phyloP scores from a whole-genome alignment of 805 yeast species.

The Nakazawaea pomicola region DNA sequence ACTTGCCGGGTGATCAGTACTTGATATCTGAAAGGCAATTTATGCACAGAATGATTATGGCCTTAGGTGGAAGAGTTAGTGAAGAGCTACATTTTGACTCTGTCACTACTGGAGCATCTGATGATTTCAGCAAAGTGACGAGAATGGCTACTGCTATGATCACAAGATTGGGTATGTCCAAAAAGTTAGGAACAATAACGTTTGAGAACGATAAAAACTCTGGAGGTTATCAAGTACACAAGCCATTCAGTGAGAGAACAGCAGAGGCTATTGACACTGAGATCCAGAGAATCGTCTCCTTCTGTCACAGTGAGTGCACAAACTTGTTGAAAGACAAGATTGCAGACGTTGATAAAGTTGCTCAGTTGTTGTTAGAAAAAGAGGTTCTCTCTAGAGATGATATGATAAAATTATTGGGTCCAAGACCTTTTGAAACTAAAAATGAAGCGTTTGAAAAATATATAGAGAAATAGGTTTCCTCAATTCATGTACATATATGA shows the following conservation, averaged over 20 bases:
- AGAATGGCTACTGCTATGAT: slow-evolving; percentile 94
- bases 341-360: slow-evolving; percentile 78
- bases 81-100: slow-evolving; percentile 89
- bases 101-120: slow-evolving; percentile 95
- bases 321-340: slow-evolving; percentile 62
- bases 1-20: slow-evolving; percentile 89
- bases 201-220: slow-evolving; percentile 66
- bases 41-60: slow-evolving; percentile 90
- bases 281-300: slow-evolving; percentile 70
- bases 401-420: slow-evolving; percentile 84
- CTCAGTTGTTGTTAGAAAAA: slow-evolving; percentile 77
- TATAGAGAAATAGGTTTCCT: slow-evolving; percentile 3
- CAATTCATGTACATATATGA: slow-evolving; percentile 2
- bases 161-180: slow-evolving; percentile 85
- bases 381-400: slow-evolving; percentile 94
- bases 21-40: slow-evolving; percentile 73
- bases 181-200: slow-evolving; percentile 77
- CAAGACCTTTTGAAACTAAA: slow-evolving; percentile 85
- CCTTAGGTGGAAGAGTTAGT: slow-evolving; percentile 93
- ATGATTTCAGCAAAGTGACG: slow-evolving; percentile 95
- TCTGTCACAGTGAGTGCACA: slow-evolving; percentile 69
- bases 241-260: slow-evolving; percentile 88
- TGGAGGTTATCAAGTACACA: slow-evolving; percentile 47
- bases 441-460: slow-evolving; percentile 89
- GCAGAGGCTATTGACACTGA: slow-evolving; percentile 78